Percentiles rank a stretch among this genome's conserved stretches.
Evolutionary conservation across 495 filamentous ascomycete genomes (phyloP).

Genomic region (Trichoderma erinaceum): DNA sequence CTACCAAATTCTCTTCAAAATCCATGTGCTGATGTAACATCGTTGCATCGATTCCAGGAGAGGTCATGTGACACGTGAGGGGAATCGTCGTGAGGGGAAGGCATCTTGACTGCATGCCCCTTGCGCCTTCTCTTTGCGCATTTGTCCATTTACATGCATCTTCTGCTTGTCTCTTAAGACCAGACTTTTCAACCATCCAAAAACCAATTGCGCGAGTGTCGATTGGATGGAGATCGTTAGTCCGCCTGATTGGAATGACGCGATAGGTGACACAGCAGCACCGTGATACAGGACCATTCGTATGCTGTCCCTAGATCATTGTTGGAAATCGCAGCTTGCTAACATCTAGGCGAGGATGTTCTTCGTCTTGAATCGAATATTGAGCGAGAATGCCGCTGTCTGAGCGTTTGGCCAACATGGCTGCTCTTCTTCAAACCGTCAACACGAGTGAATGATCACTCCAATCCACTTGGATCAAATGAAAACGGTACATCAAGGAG

Average conservation of each 20-base stretch:
- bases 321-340: background rate
- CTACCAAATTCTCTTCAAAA: no score
- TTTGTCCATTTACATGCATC: background rate
- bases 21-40: background rate
- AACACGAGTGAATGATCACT: background rate
- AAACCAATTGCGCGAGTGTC: background rate
- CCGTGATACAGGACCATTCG: background rate
- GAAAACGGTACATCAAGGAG: background rate
- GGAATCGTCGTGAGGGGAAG: conserved; percentile 12
- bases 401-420: background rate
- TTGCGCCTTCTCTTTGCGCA: background rate
- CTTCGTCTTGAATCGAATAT: background rate
- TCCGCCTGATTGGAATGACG: background rate
- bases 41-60: background rate
- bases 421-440: background rate
- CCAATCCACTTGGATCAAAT: background rate
- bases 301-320: background rate
- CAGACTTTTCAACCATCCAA: background rate
- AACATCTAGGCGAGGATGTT: background rate
- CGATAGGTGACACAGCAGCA: background rate
- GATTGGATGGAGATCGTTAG: background rate
- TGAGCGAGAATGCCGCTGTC: background rate
- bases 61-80: conserved; percentile 12
- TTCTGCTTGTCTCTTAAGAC: background rate
- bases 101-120: background rate